Percentiles rank a stretch among this genome's conserved stretches.
phyloP scores from a whole-genome alignment of 495 filamentous ascomycete species.

The Penicillium pulvis region DNA sequence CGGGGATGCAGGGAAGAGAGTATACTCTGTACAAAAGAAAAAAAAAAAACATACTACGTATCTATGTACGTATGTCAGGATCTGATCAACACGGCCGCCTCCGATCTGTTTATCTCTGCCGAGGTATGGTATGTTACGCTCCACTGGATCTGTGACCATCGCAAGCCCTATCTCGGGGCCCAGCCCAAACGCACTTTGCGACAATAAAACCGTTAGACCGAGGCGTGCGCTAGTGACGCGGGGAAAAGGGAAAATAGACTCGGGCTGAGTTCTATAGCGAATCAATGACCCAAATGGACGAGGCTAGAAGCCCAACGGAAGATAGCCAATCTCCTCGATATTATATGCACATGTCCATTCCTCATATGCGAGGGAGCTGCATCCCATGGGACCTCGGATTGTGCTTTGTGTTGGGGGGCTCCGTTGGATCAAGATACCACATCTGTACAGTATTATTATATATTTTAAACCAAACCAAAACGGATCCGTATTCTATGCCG shows the following conservation, averaged over 20 bases:
- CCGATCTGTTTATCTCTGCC: not conserved
- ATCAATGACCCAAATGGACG: not conserved
- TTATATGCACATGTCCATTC: not conserved
- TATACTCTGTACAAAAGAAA: too few relatives aligned
- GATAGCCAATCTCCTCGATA: not conserved
- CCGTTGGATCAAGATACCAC: too few relatives aligned
- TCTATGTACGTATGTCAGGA: too few relatives aligned
- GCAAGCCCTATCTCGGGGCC: not conserved
- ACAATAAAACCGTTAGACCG: conserved; percentile 9
- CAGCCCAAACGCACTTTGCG: not conserved
- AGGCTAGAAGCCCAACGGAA: not conserved
- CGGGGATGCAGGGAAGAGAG: not conserved
- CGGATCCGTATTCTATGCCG: not conserved
- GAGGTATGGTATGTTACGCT: not conserved
- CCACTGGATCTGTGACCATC: conserved; percentile 1
- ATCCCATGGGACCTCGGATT: not conserved
- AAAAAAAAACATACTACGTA: too few relatives aligned
- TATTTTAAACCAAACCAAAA: not conserved
- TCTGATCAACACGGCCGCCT: not conserved
- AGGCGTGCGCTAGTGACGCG: conserved; percentile 10
- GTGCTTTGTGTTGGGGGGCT: too few relatives aligned
- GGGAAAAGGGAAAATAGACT: conserved; percentile 3
- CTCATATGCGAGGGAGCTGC: not conserved
- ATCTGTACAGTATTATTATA: not conserved
- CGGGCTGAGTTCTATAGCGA: not conserved